Evolutionary conservation across 2,329 filamentous ascomycete species (phyloP), one percentile per base, ranked within the genome.

Genomic region (Didymella arachidicola): DNA sequence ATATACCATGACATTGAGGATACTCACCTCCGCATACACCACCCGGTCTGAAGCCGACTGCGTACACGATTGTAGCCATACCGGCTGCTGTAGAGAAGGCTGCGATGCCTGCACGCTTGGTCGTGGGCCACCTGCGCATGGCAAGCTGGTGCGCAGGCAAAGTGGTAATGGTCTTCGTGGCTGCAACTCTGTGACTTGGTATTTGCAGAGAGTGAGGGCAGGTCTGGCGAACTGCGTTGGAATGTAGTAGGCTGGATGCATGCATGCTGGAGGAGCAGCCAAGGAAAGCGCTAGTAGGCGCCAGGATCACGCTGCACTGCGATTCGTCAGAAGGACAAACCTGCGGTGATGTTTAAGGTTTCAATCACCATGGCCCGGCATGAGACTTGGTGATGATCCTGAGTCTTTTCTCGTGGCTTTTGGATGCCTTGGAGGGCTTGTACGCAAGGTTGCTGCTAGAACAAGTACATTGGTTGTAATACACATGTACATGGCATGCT

Each of bases 401-500:
- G 10, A 12, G 39, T 25, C 19, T 14, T 42, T 6, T 16, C 26
- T 25, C n/a, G 26, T 32, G 36, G 8, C n/a, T 39, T n/a, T 8
- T 19, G n/a, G 7, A 18, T 39, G 5, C 8, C 18, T 12, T 2
- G 16, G 19, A 8, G 7, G n/a, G 36, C 18, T 39, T 5, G 16
- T 41, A 16, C 19, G 14, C 14, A 7, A 26, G 25, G 48, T 19
- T 19, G 48, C 14, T 52, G 39, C 30, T 57, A 27, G 43, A 60
- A 59, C 44, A 46, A 57, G 55, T 64, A 64, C 56, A 62, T 67
- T 64, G 30, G 26, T 64, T 62, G 64, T 64, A 51, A 61, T 68
- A 66, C 62, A 68, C 53, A 66, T 66, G 50, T 67, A 67, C 63
- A 67, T 32, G 45, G 18, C 25, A 27, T 44, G 53, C 46, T 53